Evolutionary conservation across 257 asterid species (phyloP), one percentile per base, ranked within the genome.

Genomic region (Pogostemon cablin): DNA sequence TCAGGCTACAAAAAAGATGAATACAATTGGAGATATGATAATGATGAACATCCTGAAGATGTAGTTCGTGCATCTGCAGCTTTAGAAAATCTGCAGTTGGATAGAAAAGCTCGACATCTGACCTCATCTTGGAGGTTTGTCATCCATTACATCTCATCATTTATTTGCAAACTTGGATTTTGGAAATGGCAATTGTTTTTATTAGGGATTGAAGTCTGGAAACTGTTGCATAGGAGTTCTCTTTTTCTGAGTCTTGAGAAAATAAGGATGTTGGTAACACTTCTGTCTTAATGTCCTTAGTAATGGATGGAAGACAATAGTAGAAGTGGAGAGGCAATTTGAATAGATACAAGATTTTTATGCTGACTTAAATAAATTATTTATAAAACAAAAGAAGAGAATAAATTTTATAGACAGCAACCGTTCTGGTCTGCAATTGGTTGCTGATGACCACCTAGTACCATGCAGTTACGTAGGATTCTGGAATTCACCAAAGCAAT

Each of bases 1-100:
- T 84, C 96, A n/a, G 93, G 95, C 61, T 86, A 87, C 73, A 82
- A 93, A 78, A 91, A 86, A 82, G 96, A 86, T 42, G 97, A 91
- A 59, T 83, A 83, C 68, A 86, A 81, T 62, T 83, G 89, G 96
- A 87, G 93, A 81, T 87, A 89, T 54, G 92, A 87, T 37, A 81
- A 81, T 17, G 93, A 86, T 55, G 96, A 89, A 58, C 76, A 80
- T 62, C 68, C 93, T 34, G 90, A 87, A 59, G 96, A 92, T 57
- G 88, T 87, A 59, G 76, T 55, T 40, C 90, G 82, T 63, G 88
- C 93, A 34, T 86, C 98, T 37, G 79, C 96, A 78, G 96, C 98
- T 40, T 80, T 89, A 69, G 96, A 92, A 83, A 92, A 87, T 80
- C 82, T 92, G 82, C 98, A 92, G 62, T 69, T 92, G 79, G 96